These are phyloP conservation scores for Rehmannia glutinosa DNA, from an alignment of 257 asterid genomes.

Conservation along the genomic window DNA sequence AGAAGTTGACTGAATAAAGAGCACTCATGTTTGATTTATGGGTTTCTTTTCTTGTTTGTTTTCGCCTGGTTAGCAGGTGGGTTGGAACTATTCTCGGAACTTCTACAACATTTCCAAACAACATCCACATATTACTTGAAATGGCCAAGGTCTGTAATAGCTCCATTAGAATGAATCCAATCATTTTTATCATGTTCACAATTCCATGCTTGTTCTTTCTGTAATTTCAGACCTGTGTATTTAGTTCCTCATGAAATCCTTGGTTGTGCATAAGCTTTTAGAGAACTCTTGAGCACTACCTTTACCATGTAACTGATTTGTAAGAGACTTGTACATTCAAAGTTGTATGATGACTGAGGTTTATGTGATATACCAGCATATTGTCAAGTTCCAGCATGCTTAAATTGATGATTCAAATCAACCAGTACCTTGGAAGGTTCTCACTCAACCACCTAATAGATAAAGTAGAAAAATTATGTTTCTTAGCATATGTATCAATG, in stretches of 20 bases:
- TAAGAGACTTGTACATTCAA: too few relatives aligned
- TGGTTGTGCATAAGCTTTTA: background rate
- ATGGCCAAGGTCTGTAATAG: conserved; percentile 82
- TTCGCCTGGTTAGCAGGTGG: conserved; percentile 61
- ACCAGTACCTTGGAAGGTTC: background rate
- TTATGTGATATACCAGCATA: background rate
- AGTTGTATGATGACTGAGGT: background rate
- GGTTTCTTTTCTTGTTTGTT: conserved; percentile 4
- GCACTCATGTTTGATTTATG: background rate
- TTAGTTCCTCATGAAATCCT: conserved; percentile 6
- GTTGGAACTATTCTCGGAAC: conserved; percentile 79
- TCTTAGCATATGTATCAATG: background rate
- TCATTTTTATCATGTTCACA: conserved; percentile 1
- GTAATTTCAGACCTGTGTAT: conserved; percentile 2
- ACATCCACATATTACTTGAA: conserved; percentile 81
- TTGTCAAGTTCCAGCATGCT: background rate
- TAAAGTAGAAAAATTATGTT: background rate
- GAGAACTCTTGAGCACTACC: conserved; percentile 1
- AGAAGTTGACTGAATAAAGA: conserved; percentile 5
- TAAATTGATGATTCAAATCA: background rate
- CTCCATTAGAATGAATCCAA: background rate
- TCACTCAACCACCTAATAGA: too few relatives aligned
- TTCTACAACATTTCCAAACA: conserved; percentile 90
- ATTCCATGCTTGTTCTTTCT: background rate
- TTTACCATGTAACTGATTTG: background rate